phyloP scores from a whole-genome alignment of 495 filamentous ascomycete species.

The Ramalina intermedia region DNA sequence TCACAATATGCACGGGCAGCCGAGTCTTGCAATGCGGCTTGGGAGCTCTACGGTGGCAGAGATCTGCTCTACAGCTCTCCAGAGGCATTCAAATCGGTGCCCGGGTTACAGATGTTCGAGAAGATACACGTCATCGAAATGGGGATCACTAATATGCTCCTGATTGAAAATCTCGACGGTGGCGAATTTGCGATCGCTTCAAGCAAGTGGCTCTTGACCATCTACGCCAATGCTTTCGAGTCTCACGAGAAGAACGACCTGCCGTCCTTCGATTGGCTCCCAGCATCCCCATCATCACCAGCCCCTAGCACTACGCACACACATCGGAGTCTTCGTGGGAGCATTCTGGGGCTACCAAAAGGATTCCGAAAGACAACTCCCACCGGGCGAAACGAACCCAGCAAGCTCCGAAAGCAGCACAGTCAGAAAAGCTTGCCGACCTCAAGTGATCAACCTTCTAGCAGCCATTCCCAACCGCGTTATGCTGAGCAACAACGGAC shows the following conservation, averaged over 20 bases:
- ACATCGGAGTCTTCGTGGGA: conserved; percentile 54
- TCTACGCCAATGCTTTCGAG: conserved; percentile 68
- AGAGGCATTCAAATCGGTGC: conserved; percentile 23
- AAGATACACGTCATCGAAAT: conserved; percentile 73
- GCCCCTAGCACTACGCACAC: conserved; percentile 60
- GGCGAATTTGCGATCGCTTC: conserved; percentile 70
- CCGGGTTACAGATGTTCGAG: conserved; percentile 58
- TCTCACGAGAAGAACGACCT: conserved; percentile 26
- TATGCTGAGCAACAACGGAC: not conserved
- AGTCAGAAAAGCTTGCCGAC: conserved; percentile 26
- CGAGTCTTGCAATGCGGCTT: conserved; percentile 72
- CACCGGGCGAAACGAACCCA: conserved; percentile 21
- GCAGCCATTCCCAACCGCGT: not conserved
- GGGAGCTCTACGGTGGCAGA: conserved; percentile 61
- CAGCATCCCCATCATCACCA: conserved; percentile 32
- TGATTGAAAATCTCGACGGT: conserved; percentile 70
- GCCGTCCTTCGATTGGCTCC: conserved; percentile 9
- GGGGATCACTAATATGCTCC: conserved; percentile 82
- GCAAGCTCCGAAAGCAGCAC: conserved; percentile 32
- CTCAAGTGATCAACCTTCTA: conserved; percentile 7
- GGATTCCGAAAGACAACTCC: conserved; percentile 12
- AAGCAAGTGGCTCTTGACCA: conserved; percentile 64
- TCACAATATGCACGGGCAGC: conserved; percentile 71
- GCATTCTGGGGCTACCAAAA: conserved; percentile 52
- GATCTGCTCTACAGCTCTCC: conserved; percentile 7